Evolutionary conservation across 2,329 filamentous ascomycete genomes (phyloP).

Genomic region (Bipolaris sorokiniana): DNA sequence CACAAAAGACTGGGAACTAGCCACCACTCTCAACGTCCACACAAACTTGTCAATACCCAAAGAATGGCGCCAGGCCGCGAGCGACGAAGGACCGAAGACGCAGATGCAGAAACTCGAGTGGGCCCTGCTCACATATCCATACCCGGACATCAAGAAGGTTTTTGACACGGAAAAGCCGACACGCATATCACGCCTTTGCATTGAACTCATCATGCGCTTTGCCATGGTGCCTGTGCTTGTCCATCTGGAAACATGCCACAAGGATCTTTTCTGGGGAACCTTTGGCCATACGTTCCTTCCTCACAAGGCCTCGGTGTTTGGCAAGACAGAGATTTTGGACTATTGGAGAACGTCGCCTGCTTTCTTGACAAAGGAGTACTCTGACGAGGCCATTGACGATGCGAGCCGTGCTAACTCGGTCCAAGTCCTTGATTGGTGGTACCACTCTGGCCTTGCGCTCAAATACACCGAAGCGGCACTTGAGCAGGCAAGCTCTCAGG

Average conservation of each 20-base stretch:
- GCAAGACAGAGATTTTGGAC: slow-evolving; percentile 80
- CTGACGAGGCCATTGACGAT: slow-evolving; percentile 81
- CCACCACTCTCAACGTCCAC: slow-evolving; percentile 79
- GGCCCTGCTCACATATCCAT: slow-evolving; percentile 75
- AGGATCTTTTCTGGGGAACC: slow-evolving; percentile 83
- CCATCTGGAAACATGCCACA: slow-evolving; percentile 70
- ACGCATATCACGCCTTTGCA: slow-evolving; percentile 79
- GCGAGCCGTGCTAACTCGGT: slow-evolving; percentile 86
- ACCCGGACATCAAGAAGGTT: slow-evolving; percentile 74
- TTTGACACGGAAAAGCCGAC: slow-evolving; percentile 73
- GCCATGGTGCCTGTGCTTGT: slow-evolving; percentile 78
- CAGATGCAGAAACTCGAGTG: slow-evolving; percentile 84
- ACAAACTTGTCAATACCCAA: slow-evolving; percentile 75
- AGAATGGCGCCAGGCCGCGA: slow-evolving; percentile 71
- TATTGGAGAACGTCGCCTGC: slow-evolving; percentile 88
- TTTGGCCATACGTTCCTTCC: slow-evolving; percentile 82
- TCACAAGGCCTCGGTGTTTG: slow-evolving; percentile 88
- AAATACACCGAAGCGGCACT: slow-evolving; percentile 87
- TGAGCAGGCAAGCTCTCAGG: slow-evolving; percentile 84
- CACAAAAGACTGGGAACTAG: slow-evolving; percentile 88
- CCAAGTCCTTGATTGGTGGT: slow-evolving; percentile 91
- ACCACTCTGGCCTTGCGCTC: slow-evolving; percentile 76
- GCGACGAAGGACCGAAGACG: slow-evolving; percentile 69
- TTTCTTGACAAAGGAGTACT: slow-evolving; percentile 86
- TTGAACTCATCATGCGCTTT: slow-evolving; percentile 91